Evolutionary conservation across 768 basidiomycete species (phyloP), one percentile per base, ranked within the genome.

Genomic region (Leccinum imitatum): DNA sequence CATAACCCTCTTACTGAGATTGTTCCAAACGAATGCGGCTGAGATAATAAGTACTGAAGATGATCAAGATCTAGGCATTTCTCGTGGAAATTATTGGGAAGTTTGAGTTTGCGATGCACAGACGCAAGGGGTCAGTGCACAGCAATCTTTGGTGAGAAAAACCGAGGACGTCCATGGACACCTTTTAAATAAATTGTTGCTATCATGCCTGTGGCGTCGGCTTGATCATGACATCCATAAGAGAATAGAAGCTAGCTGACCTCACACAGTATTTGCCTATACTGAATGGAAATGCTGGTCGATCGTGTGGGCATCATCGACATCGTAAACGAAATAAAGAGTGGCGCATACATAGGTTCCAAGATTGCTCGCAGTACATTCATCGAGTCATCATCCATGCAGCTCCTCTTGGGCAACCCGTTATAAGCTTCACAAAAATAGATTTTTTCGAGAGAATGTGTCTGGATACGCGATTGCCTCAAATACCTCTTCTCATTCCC

Each of bases 81-180:
- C 3, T n/a, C n/a, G 9, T 82, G 27, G 84, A 85, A 65, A 73
- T 85, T 21, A 59, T 87, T 47, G 69, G 76, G 33, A 76, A 80
- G 63, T 84, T 87, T 63, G 81, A 86, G 61, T 82, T 86, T 60
- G 59, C 65, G 41, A 41, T n/a, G 17, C 31, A n/a, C 39, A 2
- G 39, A 41, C 37, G 64, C 70, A 46, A 67, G 56, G 37, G 58
- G 31, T 31, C 31, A 4, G 31, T 1, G 3, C 30, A 19, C n/a
- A 44, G 5, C 62, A 67, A 30, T 67, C 67, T 33, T 23, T 63
- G n/a, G 60, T 73, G 6, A 47, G 19, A 23, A 14, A 21, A 47
- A 6, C 19, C 11, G 46, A 47, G 13, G 46, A 47, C 13, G 21
- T 48, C 41, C n/a, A 44, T 19, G 17, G 4, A 11, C 41, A 4